Base-by-base conservation (phyloP, 192 early-diverging fungal species). In the Coemansia sp. region DNA sequence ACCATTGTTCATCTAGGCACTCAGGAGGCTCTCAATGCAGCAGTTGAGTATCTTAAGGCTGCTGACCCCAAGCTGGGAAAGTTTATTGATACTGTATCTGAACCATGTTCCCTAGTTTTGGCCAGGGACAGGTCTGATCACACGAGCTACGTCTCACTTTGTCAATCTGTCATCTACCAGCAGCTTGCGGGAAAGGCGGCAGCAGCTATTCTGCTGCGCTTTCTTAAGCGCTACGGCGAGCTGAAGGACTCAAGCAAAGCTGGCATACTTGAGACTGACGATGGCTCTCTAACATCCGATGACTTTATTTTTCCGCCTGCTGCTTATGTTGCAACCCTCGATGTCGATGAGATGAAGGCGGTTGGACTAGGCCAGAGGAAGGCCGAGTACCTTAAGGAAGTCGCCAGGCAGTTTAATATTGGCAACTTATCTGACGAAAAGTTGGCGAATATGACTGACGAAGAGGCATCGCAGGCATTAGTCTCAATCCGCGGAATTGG, bases 131-230 rank as follows among this genome's bases (percentile, higher is more conserved):
- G 53, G 5, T 23, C 64, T 12, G 49, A 52, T 17, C 53, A 75
- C n/a, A 62, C 63, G 0, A 72, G 77, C 60, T 68, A 71, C 46
- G 42, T 73, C 0, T 64, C 72, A 19, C 30, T 82, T 15, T 45
- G 50, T 25, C 58, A 81, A 47, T 68, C 85, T 2, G 85, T 90
- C 39, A 73, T 90, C 37, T 89, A 83, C 57, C 89, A 90, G 65
- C 88, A 90, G 73, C 73, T 91, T 19, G 71, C 76, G 13, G 89
- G 89, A 15, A 85, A 82, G 37, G 89, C 87, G 7, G 87, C 86
- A 1, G 64, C 71, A 7, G 63, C 86, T 6, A 91, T 91, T 57
- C 54, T 71, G 14, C 57, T 71, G 1, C 51, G 78, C 43, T 89
- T 87, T 42, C 38, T 91, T 21, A 66, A 62, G 18, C 64, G 77